These are phyloP conservation scores for Rhynchosporium graminicola DNA, from an alignment of 2,329 filamentous ascomycete species.

Conservation along the genomic window DNA sequence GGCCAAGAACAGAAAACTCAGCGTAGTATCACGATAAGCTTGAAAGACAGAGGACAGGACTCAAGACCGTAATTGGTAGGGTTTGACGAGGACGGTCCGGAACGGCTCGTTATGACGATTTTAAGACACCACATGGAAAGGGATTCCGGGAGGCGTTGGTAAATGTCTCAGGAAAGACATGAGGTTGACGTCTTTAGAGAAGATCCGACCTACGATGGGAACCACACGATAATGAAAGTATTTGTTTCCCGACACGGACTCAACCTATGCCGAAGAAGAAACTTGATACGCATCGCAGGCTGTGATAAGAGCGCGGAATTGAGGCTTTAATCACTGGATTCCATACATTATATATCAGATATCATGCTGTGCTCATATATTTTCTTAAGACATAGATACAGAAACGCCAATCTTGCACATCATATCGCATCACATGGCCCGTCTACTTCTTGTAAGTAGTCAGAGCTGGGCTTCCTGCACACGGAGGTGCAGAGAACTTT, in stretches of 20 bases:
- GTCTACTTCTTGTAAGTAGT: constrained; percentile 42
- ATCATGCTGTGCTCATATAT: neutral
- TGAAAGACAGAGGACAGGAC: neutral
- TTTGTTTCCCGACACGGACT: neutral
- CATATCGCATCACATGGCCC: neutral
- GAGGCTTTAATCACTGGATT: neutral
- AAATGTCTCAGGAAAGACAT: neutral
- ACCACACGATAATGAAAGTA: neutral
- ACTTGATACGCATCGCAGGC: neutral
- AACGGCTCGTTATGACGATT: neutral
- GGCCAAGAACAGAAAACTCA: neutral
- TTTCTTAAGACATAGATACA: neutral
- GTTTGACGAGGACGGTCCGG: neutral
- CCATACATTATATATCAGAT: neutral
- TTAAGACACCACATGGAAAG: neutral
- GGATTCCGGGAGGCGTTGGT: neutral
- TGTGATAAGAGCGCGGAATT: neutral
- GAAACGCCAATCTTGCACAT: neutral
- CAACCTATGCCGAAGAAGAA: neutral
- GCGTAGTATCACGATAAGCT: neutral
- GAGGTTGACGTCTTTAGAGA: neutral
- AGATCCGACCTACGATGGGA: neutral
- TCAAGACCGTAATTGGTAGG: neutral
- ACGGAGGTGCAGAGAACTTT: constrained; percentile 53
- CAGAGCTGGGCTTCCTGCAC: constrained; percentile 47